Evolutionary conservation across 805 yeast genomes (phyloP).

Genomic region (Candida sanyiensis): DNA sequence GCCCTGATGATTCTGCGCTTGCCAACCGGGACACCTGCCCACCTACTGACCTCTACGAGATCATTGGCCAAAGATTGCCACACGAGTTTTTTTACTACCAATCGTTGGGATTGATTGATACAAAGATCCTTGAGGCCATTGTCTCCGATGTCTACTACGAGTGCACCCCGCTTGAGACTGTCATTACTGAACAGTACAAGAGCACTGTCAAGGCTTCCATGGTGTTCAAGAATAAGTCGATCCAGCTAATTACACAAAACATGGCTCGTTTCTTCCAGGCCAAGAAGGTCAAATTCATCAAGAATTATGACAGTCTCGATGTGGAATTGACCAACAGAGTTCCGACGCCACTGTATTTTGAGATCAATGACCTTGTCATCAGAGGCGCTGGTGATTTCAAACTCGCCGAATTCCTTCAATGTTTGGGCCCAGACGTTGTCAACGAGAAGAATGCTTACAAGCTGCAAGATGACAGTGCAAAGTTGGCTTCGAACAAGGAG

Average conservation of each 20-base stretch:
- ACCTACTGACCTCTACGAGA: conserved; percentile 78
- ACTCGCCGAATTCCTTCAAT: conserved; percentile 24
- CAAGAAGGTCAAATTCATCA: conserved; percentile 49
- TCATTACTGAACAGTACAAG: conserved; percentile 51
- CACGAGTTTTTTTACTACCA: conserved; percentile 79
- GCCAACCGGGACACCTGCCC: conserved; percentile 9
- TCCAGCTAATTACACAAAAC: conserved; percentile 63
- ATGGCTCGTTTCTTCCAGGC: conserved; percentile 83
- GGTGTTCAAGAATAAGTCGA: conserved; percentile 51
- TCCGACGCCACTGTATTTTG: conserved; percentile 46
- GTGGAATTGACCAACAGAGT: conserved; percentile 45
- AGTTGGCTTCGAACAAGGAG: conserved; percentile 43
- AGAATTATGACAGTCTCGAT: conserved; percentile 46
- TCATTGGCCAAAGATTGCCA: conserved; percentile 79
- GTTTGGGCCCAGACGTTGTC: conserved; percentile 22
- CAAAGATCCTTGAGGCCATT: conserved; percentile 60
- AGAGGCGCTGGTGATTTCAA: conserved; percentile 27
- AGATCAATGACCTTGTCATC: conserved; percentile 31
- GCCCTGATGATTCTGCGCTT: conserved; percentile 14
- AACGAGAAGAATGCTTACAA: conserved; percentile 15
- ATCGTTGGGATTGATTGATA: conserved; percentile 66
- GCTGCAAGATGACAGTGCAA: conserved; percentile 24
- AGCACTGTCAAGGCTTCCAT: conserved; percentile 41
- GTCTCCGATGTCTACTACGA: conserved; percentile 58
- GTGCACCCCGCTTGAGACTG: conserved; percentile 62